Evolutionary conservation across 257 asterid species (phyloP).

Genomic region (Solanum gracilifrons): DNA sequence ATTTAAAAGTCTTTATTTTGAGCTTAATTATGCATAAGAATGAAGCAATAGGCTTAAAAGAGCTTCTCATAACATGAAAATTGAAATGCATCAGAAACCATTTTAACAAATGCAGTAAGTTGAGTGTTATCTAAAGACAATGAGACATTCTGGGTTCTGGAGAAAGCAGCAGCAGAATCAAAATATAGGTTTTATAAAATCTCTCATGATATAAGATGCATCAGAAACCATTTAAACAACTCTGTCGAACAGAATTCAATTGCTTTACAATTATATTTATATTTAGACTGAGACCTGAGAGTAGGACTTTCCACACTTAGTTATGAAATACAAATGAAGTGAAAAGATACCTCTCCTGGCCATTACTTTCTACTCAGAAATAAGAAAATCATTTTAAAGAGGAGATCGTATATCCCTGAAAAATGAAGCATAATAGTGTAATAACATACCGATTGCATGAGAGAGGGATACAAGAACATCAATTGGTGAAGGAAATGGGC

Average conservation of each 20-base stretch:
- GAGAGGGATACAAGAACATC: constrained; percentile 74
- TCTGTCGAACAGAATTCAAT: not conserved
- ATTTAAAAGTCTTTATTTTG: not conserved
- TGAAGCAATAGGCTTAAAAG: not conserved
- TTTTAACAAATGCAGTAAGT: not conserved
- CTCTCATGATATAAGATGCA: not conserved
- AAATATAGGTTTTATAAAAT: not conserved
- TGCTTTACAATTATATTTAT: not conserved
- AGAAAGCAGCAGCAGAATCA: not conserved
- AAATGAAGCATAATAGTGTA: not conserved
- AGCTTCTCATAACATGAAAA: not conserved
- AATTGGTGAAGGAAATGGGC: constrained; percentile 83
- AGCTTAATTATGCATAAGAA: not conserved
- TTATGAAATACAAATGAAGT: not conserved
- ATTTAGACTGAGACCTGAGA: not conserved
- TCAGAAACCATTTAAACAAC: not conserved
- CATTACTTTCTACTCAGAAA: not conserved
- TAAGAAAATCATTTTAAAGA: not conserved
- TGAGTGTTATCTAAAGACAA: not conserved
- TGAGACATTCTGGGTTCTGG: not conserved
- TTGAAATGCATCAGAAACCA: not conserved
- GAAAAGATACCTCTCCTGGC: not conserved
- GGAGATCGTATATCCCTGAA: not conserved
- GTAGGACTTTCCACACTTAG: not conserved
- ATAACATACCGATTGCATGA: constrained; percentile 64